These are phyloP conservation scores for Halocafeteria seosinensis DNA, from an alignment of 108 stramenopile genomes.

Conservation along the genomic window DNA sequence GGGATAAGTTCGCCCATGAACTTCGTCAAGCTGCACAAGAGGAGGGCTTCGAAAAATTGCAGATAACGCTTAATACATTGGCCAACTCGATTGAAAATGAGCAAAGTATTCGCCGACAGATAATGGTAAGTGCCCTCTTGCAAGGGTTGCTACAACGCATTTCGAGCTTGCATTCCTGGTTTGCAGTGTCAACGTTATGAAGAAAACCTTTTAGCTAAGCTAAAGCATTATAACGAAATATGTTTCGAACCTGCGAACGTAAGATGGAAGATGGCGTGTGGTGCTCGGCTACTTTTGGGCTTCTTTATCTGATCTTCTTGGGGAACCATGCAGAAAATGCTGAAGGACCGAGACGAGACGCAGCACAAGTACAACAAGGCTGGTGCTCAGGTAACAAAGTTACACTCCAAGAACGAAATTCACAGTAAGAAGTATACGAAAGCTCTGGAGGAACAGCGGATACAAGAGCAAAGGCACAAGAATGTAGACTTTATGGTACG, in stretches of 20 bases:
- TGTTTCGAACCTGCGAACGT: not conserved
- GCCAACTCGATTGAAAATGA: no score
- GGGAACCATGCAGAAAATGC: not conserved
- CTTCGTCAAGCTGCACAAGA: no score
- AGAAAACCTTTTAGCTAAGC: not conserved
- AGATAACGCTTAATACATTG: no score
- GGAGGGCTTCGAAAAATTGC: no score
- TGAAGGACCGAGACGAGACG: not conserved
- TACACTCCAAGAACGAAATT: not conserved
- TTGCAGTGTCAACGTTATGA: not conserved
- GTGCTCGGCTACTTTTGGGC: not conserved
- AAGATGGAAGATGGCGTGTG: not conserved
- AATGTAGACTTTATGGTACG: not conserved
- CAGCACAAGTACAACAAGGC: not conserved
- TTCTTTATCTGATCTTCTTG: not conserved
- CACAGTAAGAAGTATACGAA: not conserved
- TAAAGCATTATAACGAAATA: not conserved
- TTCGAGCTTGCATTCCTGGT: not conserved
- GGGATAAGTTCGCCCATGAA: no score
- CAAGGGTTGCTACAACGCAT: not conserved
- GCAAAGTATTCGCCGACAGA: not conserved
- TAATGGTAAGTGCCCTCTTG: not conserved
- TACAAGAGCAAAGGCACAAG: not conserved
- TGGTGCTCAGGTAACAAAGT: not conserved
- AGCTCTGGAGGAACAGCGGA: not conserved